phyloP scores from a whole-genome alignment of 2,329 filamentous ascomycete genomes.

The Calonectria fujianensis region DNA sequence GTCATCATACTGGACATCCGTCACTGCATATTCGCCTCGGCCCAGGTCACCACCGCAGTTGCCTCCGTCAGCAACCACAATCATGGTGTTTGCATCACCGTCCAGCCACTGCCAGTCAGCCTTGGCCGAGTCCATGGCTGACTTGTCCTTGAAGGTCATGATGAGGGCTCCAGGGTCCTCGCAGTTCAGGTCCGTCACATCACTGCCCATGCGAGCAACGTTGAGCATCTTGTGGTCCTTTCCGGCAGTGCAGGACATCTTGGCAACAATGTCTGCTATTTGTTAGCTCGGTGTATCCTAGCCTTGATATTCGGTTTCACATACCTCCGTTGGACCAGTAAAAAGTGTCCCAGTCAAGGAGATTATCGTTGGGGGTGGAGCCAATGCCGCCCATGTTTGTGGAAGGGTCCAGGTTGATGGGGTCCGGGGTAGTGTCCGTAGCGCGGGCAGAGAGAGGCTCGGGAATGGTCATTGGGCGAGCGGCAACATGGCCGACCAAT shows the following conservation, averaged over 20 bases:
- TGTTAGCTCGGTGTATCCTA: not conserved
- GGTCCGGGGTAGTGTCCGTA: not conserved
- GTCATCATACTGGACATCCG: not conserved
- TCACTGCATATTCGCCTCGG: slow-evolving; percentile 20
- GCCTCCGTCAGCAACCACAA: slow-evolving; percentile 10
- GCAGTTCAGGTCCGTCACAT: slow-evolving; percentile 18
- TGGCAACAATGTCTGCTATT: not conserved
- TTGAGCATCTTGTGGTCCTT: slow-evolving; percentile 28
- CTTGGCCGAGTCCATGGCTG: not conserved
- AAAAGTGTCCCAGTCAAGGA: not conserved
- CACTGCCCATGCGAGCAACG: slow-evolving; percentile 22
- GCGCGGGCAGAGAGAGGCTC: not conserved
- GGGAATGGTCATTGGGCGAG: not conserved
- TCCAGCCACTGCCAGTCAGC: slow-evolving; percentile 4
- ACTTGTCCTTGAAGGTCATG: slow-evolving; percentile 24
- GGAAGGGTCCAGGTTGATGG: not conserved
- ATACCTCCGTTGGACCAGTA: slow-evolving; percentile 19
- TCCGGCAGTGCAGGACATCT: slow-evolving; percentile 16
- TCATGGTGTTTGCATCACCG: not conserved
- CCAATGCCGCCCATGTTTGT: slow-evolving; percentile 1
- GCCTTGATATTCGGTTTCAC: too few species aligned
- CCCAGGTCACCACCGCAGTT: not conserved
- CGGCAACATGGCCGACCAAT: not conserved
- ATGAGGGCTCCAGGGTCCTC: not conserved
- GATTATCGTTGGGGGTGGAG: not conserved